Evolutionary conservation across 495 filamentous ascomycete species (phyloP), one percentile per base, ranked within the genome.

Genomic region (Aspergillus sclerotioniger): DNA sequence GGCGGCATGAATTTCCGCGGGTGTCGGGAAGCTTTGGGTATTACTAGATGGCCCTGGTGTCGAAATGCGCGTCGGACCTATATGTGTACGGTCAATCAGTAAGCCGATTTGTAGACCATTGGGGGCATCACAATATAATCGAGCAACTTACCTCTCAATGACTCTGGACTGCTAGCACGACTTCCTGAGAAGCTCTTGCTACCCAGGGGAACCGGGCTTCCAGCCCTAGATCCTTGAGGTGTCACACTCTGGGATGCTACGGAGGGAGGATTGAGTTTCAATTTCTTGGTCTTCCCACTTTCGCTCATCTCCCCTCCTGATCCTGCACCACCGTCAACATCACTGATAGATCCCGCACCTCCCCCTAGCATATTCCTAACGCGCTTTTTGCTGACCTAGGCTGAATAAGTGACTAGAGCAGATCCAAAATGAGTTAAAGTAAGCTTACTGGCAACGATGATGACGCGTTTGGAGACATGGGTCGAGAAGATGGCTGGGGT

Each of bases 251-350:
- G 85, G 71, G 70, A 81, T 60, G 57, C 66, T 61, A 51, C 74
- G 53, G 71, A 72, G 45, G 73, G 77, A 41, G 77, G 78, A 64
- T 77, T 81, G 37, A 90, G 70, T 70, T 85, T 88, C 60, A 91
- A 71, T 65, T 87, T 90, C 71, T 85, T 87, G 62, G 82, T 83
- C 70, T 85, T 87, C 8, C 76, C 83, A 13, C 82, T 85, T 65
- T 93, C 90, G 32, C 87, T 90, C 71, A 85, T 85, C 70, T 94
- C 89, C 10, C 70, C 78, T 39, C 73, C 79, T 21, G 78, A 80
- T 29, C 84, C 89, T 6, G 82, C 87, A 12, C 84, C 92, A 49
- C 78, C 84, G 62, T 96, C 93, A 28, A 84, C 83, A 55, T 96
- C 92, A 62, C 91, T 94, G 56, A 83, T 86, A 51, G 90, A 89